Evolutionary conservation across 345 rosid species (phyloP), one percentile per base, ranked within the genome.

Genomic region (Cardamine resedifolia): DNA sequence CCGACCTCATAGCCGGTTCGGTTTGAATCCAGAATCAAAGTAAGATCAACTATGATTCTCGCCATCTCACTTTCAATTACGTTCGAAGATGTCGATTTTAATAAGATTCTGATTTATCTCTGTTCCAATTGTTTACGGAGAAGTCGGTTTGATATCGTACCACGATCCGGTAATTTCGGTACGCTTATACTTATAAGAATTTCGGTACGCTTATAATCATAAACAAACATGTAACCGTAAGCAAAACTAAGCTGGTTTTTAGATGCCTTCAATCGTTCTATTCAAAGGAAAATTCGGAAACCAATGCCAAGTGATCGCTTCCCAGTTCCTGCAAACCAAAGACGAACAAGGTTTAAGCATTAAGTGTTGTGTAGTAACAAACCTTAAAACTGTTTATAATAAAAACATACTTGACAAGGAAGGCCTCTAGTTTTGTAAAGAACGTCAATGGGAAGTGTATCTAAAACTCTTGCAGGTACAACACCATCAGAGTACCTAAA

Each of bases 251-350:
- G 70, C 31, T 53, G 58, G 74, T 6, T 62, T 41, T 64, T 10
- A 70, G n/a, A 38, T 27, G 71, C 38, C 14, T 33, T 57, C 7
- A 68, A 68, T 71, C 49, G 26, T 66, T 39, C 20, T 66, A 51
- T 63, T 57, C 62, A 70, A 85, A 89, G 48, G 71, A 82, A 78
- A 89, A 91, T 49, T 91, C 93, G n/a, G 93, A 79, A 78, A 81
- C 89, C 72, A 91, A 61, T 36, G 88, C 87, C 87, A 91, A 78
- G 82, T 91, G 96, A 80, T 91, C 97, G 53, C 93, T 89, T 72
- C 96, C 94, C 44, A 87, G 57, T 26, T 82, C 84, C 97, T 87
- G 80, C 47, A 73, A 12, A 65, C 53, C 72, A 77, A 7, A 34
- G 56, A 74, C 34, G 41, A 36, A 48, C 6, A 16, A 51, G 43